Conservation (phyloP, 805 yeast species). For the Metschnikowia chrysomelidarum region DNA sequence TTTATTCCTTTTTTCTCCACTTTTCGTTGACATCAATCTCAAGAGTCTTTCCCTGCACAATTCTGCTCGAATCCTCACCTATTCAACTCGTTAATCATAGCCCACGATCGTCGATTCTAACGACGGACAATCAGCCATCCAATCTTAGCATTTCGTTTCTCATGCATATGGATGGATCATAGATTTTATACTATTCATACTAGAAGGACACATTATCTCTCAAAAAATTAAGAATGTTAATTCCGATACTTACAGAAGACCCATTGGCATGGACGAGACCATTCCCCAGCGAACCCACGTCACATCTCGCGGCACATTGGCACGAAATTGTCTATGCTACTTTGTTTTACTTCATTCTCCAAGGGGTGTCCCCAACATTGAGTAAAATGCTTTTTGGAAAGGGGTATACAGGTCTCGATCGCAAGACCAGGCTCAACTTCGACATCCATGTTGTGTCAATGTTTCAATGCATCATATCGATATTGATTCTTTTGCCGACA, state of each 20-base stretch:
- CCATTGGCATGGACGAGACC: conserved; percentile 46
- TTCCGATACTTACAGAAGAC: conserved; percentile 37
- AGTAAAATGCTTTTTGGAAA: conserved; percentile 50
- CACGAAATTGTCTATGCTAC: conserved; percentile 72
- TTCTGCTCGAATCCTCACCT: too few relatives aligned
- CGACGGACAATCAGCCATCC: too few relatives aligned
- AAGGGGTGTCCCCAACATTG: conserved; percentile 50
- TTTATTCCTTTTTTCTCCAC: too few relatives aligned
- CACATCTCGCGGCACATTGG: conserved; percentile 52
- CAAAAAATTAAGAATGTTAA: too few relatives aligned
- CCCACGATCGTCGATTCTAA: too few relatives aligned
- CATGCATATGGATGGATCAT: too few relatives aligned
- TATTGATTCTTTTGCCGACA: conserved; percentile 60
- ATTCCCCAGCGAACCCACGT: conserved; percentile 44
- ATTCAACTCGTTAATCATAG: too few relatives aligned
- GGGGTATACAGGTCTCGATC: conserved; percentile 47
- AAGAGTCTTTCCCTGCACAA: too few relatives aligned
- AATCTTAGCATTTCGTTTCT: too few relatives aligned
- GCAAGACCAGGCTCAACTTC: conserved; percentile 62
- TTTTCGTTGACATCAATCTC: too few relatives aligned
- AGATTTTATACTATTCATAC: too few relatives aligned
- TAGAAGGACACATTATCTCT: too few relatives aligned
- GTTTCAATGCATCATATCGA: conserved; percentile 73
- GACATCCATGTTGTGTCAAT: conserved; percentile 90
- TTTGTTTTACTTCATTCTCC: conserved; percentile 56